Base-by-base conservation (phyloP, 2,329 filamentous ascomycete species). In the Ceratocystis variospora region DNA sequence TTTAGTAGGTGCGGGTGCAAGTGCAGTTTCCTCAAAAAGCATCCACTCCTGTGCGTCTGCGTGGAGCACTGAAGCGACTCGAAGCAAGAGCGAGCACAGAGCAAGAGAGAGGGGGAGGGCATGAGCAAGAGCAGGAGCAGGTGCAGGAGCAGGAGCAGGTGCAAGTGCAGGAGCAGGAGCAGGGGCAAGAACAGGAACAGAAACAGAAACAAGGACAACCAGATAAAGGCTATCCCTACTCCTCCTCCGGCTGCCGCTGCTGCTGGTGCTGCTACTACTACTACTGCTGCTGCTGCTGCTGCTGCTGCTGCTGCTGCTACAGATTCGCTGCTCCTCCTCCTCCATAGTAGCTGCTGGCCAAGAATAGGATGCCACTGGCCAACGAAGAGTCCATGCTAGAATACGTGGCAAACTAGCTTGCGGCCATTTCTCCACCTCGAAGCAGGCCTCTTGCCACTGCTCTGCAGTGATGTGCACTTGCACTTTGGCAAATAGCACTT, bases 281-380 rank as follows among this genome's bases (percentile, higher is more conserved):
- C 44, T 46, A 17, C 44, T 46, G 10, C 44, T 50, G n/a, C 31
- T 31, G 25, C 44, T 48, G 28, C 28, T 28, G 15, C 2, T 19
- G 15, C 45, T 48, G 25, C 44, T 48, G 28, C 28, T 28, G 15
- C 2, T 19, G 15, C 45, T 48, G 45, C 45, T 19, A 25, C 22
- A 25, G 22, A 25, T 25, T 25, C 45, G 15, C 10, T 19, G 19
- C 15, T n/a, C 46, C 46, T 5, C n/a, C n/a, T 50, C 46, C 46
- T 50, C 46, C 46, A 22, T 8, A 7, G 10, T 22, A 0, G 53
- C 1, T 12, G 53, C 53, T 8, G n/a, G 28, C 53, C 28, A 59
- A 37, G 28, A 59, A 59, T 59, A 59, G 53, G 53, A 59, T 31
- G 53, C 53, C 53, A 59, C 53, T 59, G 53, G 53, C 53, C 53